Conservation (phyloP, 169 alveolate species). For the Plasmodium vivax region DNA sequence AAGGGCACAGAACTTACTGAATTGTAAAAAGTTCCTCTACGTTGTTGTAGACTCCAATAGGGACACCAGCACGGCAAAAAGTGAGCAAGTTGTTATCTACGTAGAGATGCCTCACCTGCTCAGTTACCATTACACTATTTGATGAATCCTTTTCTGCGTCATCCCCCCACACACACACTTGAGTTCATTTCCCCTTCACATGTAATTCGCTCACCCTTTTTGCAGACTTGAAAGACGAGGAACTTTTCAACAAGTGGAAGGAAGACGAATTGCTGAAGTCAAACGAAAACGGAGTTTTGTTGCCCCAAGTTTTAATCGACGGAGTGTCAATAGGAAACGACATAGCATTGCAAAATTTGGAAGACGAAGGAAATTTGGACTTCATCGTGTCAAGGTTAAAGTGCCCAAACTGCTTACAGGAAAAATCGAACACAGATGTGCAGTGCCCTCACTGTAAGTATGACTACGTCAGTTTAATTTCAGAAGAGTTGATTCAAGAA, state of each 20-base stretch:
- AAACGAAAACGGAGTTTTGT: conserved; percentile 76
- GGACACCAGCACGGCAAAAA: conserved; percentile 87
- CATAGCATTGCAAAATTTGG: conserved; percentile 86
- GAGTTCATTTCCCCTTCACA: not conserved
- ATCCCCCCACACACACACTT: not conserved
- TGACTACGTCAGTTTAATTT: conserved; percentile 71
- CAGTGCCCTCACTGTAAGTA: conserved; percentile 78
- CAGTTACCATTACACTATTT: not conserved
- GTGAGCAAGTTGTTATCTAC: conserved; percentile 44
- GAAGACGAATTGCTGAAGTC: conserved; percentile 82
- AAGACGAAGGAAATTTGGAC: conserved; percentile 90
- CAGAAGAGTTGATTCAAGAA: conserved; percentile 76
- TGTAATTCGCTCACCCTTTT: not conserved
- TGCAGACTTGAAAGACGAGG: conserved; percentile 83
- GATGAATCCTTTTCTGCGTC: not conserved
- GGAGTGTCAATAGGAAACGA: conserved; percentile 88
- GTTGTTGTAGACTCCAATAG: conserved; percentile 89
- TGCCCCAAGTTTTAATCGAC: conserved; percentile 90
- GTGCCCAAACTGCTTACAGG: conserved; percentile 80
- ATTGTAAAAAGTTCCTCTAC: conserved; percentile 90
- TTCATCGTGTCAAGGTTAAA: conserved; percentile 80
- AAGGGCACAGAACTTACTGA: conserved; percentile 87
- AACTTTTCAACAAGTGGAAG: conserved; percentile 86
- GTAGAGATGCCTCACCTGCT: not conserved
- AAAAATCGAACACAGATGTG: conserved; percentile 77